Evolutionary conservation across 2,329 filamentous ascomycete genomes (phyloP).

Genomic region (Bipolaris cookei): DNA sequence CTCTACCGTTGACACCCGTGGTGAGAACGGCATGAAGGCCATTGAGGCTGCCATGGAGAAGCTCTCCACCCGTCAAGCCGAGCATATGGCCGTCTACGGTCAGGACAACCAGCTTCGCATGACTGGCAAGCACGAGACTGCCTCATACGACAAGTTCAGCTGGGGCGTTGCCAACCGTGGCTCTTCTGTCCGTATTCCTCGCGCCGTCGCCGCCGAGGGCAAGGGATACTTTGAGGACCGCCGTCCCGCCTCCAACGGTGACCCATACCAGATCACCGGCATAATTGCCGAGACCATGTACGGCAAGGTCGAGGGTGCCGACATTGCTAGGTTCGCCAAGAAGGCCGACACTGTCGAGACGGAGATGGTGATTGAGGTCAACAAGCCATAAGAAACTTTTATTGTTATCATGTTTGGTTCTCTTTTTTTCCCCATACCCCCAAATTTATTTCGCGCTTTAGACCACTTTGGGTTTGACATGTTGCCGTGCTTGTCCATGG

Average conservation of each 20-base stretch:
- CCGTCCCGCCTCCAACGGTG: slow-evolving; percentile 76
- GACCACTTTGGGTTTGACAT: slow-evolving; percentile 2
- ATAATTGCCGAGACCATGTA: slow-evolving; percentile 76
- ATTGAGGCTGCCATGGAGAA: slow-evolving; percentile 78
- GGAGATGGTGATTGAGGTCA: slow-evolving; percentile 42
- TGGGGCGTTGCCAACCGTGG: slow-evolving; percentile 97
- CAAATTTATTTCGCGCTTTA: slow-evolving; percentile 6
- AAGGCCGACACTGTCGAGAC: slow-evolving; percentile 43
- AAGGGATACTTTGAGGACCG: slow-evolving; percentile 89
- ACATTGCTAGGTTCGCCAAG: slow-evolving; percentile 52
- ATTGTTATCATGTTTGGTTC: neutral
- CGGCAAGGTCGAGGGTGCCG: slow-evolving; percentile 58
- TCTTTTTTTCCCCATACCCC: slow-evolving; percentile 22
- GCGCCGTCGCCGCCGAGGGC: slow-evolving; percentile 81
- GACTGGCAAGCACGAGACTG: slow-evolving; percentile 93
- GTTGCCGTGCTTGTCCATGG: neutral
- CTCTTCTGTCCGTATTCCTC: slow-evolving; percentile 89
- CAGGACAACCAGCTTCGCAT: slow-evolving; percentile 95
- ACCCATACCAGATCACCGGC: slow-evolving; percentile 84
- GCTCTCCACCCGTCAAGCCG: slow-evolving; percentile 57
- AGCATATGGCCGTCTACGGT: slow-evolving; percentile 85
- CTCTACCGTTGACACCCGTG: slow-evolving; percentile 85
- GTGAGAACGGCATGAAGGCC: slow-evolving; percentile 90
- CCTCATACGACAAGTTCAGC: slow-evolving; percentile 88
- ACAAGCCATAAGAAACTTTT: slow-evolving; percentile 33